Percentiles rank a stretch among this genome's conserved stretches.
These are phyloP conservation scores for Penicillium sp. DNA, from an alignment of 2,329 filamentous ascomycete genomes.

Conservation along the genomic window DNA sequence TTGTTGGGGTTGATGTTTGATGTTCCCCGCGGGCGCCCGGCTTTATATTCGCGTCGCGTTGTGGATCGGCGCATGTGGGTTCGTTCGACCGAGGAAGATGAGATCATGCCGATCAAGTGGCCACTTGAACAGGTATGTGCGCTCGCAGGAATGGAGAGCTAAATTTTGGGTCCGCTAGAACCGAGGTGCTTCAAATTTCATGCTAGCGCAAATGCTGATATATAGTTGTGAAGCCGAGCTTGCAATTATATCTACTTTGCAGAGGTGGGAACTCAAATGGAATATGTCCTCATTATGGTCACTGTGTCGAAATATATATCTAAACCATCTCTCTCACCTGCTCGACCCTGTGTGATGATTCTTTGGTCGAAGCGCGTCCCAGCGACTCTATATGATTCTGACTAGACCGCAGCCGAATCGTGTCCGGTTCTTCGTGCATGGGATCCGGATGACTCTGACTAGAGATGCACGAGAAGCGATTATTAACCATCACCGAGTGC, in stretches of 20 bases:
- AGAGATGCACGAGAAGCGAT: constrained; percentile 36
- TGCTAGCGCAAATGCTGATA: background rate
- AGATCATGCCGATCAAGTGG: constrained; percentile 9
- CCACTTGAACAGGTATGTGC: background rate
- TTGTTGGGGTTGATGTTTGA: background rate
- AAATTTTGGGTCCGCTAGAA: background rate
- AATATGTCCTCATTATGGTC: too few species aligned
- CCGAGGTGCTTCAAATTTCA: background rate
- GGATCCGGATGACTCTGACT: background rate
- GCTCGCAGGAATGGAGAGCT: background rate
- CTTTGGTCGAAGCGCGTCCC: background rate
- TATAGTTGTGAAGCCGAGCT: background rate
- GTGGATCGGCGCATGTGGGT: constrained; percentile 11
- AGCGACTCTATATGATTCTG: background rate
- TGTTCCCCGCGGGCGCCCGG: background rate
- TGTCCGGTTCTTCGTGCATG: constrained; percentile 9
- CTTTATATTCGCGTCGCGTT: constrained; percentile 8
- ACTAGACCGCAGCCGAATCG: constrained; percentile 1
- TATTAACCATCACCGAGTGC: constrained; percentile 40
- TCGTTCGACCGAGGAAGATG: constrained; percentile 11
- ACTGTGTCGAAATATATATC: background rate
- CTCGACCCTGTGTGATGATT: background rate
- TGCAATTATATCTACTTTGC: background rate
- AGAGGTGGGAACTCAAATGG: too few species aligned
- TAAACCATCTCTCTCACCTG: background rate